Conservation (phyloP, 106 monocot genomes). For the Apostasia ramifera region DNA sequence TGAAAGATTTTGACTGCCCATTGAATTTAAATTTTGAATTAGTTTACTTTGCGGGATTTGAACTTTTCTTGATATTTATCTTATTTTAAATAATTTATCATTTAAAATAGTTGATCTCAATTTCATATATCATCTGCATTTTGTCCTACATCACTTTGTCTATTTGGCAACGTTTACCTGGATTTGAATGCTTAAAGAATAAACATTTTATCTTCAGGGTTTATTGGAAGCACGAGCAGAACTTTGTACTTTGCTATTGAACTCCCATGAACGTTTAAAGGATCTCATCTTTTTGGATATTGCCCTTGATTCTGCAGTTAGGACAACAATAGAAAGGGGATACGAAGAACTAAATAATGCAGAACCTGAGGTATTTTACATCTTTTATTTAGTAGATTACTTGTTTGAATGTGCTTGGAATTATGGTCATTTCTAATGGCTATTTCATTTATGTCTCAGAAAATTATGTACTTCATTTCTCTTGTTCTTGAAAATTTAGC, state of each 20-base stretch:
- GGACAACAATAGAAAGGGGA: conserved; percentile 83
- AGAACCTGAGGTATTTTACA: conserved; percentile 56
- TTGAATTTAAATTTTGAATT: too few species aligned
- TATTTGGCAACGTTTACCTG: neutral
- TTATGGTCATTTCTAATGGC: neutral
- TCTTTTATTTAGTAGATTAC: neutral
- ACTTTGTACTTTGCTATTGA: conserved; percentile 57
- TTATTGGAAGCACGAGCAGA: conserved; percentile 83
- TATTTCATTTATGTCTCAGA: conserved; percentile 47
- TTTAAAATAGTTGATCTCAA: neutral
- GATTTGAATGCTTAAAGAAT: conserved; percentile 1
- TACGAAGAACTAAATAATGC: conserved; percentile 81
- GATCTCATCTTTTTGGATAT: conserved; percentile 94
- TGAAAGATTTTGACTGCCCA: too few species aligned
- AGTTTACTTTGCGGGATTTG: neutral
- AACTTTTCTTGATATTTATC: neutral
- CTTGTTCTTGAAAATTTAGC: conserved; percentile 94
- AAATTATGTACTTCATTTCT: conserved; percentile 86
- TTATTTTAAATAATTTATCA: neutral
- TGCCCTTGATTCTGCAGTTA: conserved; percentile 91
- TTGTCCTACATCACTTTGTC: too few species aligned
- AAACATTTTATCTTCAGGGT: conserved; percentile 31
- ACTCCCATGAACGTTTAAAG: conserved; percentile 72
- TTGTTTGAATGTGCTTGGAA: neutral
- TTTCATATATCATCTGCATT: too few species aligned